Percentiles rank a stretch among this genome's conserved stretches.
phyloP scores from a whole-genome alignment of 192 early-diverging fungal species.

The Dissophora ornata region DNA sequence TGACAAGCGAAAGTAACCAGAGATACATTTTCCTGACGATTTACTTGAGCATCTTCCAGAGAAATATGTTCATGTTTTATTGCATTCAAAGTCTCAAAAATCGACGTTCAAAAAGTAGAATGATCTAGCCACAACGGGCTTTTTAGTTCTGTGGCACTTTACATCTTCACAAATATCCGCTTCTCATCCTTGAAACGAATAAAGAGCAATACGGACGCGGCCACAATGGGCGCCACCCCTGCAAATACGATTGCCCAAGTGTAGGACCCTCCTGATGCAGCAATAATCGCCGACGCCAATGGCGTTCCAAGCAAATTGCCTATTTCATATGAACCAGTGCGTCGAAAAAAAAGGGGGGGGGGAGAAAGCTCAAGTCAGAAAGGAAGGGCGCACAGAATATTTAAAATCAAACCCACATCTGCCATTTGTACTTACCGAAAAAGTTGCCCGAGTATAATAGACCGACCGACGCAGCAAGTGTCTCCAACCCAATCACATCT shows the following conservation, averaged over 20 bases:
- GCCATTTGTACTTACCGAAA: slow-evolving; percentile 36
- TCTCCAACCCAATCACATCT: slow-evolving; percentile 54
- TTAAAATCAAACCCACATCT: background rate
- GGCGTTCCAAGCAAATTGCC: slow-evolving; percentile 58
- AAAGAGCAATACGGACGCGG: slow-evolving; percentile 5
- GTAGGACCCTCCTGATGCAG: slow-evolving; percentile 36
- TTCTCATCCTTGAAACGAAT: slow-evolving; percentile 18
- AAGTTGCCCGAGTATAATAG: slow-evolving; percentile 56
- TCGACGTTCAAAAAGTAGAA: too few relatives aligned
- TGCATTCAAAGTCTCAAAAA: too few relatives aligned
- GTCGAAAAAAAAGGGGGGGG: background rate
- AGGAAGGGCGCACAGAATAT: background rate
- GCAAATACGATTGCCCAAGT: slow-evolving; percentile 33
- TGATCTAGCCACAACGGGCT: too few relatives aligned
- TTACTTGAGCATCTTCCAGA: too few relatives aligned
- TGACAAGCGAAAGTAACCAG: too few relatives aligned
- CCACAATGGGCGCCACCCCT: slow-evolving; percentile 11
- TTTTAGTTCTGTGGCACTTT: too few relatives aligned
- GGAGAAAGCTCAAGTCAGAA: background rate
- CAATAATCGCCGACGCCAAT: slow-evolving; percentile 50
- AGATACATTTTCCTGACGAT: too few relatives aligned
- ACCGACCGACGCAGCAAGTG: slow-evolving; percentile 51
- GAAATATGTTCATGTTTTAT: too few relatives aligned
- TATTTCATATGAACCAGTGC: too few relatives aligned
- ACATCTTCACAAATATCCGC: slow-evolving; percentile 28